Base-by-base conservation (phyloP, 129 eudicot species). In the Tagetes erecta region DNA sequence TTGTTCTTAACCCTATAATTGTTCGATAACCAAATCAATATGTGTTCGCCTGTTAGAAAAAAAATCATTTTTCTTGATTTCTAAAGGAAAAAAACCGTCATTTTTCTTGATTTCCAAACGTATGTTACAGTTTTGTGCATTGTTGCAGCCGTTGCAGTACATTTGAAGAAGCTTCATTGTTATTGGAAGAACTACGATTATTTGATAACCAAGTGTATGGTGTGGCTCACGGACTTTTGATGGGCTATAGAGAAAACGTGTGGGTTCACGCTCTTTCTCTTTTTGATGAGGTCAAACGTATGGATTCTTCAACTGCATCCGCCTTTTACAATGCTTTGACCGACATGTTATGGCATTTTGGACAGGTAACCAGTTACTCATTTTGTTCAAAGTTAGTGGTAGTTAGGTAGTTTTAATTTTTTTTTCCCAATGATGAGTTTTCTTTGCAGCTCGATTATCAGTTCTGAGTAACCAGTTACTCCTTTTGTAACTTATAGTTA, bases 311-410 rank as follows among this genome's bases (percentile, higher is more conserved):
- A 62, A 94, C 98, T 4, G 93, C 97, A 52, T 94, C 98, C 27
- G 98, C 98, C 42, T 94, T 94, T 76, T 94, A 94, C 78, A 94
- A 94, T 87, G 98, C 97, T 78, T 80, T 94, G 74, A 94, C 98
- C 8, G 98, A 94, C 85, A 86, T 94, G 91, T 86, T 94, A 42
- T 94, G 98, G 98, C 97, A 94, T 80, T 91, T 94, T 74, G 98
- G 97, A 68, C 98, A 94, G 95, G 98, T 94, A 86, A 40, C 6
- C 14, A 36, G 46, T 4, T 35, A 51, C 3, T 52, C 14, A 37
- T 70, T 68, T 2, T 12, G 34, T 50, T 70, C 7, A 4, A 36
- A 36, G 0, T 36, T 4, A 47, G 9, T 8, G 36, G 3, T 60
- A 13, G 67, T 60, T 60, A 0, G 8, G 14, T 20, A 5, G 36